A percentile compares a stretch with the other conserved stretches of the same genome.
These are phyloP conservation scores for Caryopteris hybrid DNA, from an alignment of 305 asterid species.

Conservation along the genomic window DNA sequence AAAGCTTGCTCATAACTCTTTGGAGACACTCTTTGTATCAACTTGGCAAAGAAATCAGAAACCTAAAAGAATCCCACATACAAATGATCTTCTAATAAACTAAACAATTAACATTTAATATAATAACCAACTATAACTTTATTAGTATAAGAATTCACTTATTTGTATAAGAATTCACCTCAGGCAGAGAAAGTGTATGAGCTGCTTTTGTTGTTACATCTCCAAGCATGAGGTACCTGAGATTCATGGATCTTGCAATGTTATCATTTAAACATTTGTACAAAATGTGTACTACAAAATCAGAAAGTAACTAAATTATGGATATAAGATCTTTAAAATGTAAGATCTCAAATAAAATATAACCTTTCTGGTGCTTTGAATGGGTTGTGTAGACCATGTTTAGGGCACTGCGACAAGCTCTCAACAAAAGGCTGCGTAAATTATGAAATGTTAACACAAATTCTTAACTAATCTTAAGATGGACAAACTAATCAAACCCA, in stretches of 20 bases:
- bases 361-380: constrained; percentile 93
- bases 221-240: constrained; percentile 91
- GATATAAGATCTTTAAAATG: too few species aligned
- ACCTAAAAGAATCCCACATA: constrained; percentile 42
- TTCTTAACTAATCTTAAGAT: background rate
- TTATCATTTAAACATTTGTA: background rate
- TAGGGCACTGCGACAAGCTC: constrained; percentile 85
- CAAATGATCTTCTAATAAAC: background rate
- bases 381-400: constrained; percentile 96
- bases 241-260: background rate
- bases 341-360: background rate
- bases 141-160: too few species aligned
- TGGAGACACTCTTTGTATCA: constrained; percentile 92
- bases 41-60: constrained; percentile 75
- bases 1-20: constrained; percentile 94
- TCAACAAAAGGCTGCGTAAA: constrained; percentile 83
- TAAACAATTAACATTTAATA: background rate
- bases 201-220: constrained; percentile 90
- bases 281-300: background rate
- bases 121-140: background rate
- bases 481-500: background rate
- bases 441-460: constrained; percentile 5
- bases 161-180: too few species aligned
- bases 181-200: constrained; percentile 67
- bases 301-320: background rate